A percentile compares a stretch with the other conserved stretches of the same genome.
Evolutionary conservation across 371 early-diverging fungal species (phyloP).

Genomic region (Saksenaea oblongispora): DNA sequence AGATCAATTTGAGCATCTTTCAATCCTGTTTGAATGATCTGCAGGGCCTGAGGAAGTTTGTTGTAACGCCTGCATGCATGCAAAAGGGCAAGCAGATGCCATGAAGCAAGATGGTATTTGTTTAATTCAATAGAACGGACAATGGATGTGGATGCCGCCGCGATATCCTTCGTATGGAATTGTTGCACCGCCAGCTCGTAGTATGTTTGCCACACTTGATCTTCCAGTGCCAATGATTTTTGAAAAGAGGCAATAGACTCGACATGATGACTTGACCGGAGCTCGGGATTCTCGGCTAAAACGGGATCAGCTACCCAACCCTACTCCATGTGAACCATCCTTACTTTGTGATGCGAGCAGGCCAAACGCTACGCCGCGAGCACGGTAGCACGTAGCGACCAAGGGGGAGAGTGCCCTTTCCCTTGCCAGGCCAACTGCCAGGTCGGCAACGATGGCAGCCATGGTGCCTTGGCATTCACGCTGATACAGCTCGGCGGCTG

Average conservation of each 20-base stretch:
- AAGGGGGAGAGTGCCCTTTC: background rate
- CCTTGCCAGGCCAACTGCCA: slow-evolving; percentile 21
- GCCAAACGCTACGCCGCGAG: slow-evolving; percentile 61
- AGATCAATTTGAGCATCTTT: background rate
- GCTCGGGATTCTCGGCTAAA: slow-evolving; percentile 49
- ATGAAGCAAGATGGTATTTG: slow-evolving; percentile 66
- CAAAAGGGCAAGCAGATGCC: slow-evolving; percentile 84
- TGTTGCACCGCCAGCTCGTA: slow-evolving; percentile 82
- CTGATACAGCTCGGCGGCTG: slow-evolving; percentile 45
- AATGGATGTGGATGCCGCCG: slow-evolving; percentile 57
- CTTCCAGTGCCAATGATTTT: slow-evolving; percentile 51
- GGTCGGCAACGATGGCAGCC: slow-evolving; percentile 43
- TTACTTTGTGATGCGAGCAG: slow-evolving; percentile 59
- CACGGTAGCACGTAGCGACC: slow-evolving; percentile 42
- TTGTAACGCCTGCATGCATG: slow-evolving; percentile 52
- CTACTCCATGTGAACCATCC: slow-evolving; percentile 10
- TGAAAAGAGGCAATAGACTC: slow-evolving; percentile 61
- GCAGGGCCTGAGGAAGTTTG: slow-evolving; percentile 52
- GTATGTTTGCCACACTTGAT: slow-evolving; percentile 55
- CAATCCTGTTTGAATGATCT: slow-evolving; percentile 19
- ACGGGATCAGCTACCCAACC: background rate
- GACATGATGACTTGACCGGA: slow-evolving; percentile 60
- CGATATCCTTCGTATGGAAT: slow-evolving; percentile 76
- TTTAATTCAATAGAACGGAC: slow-evolving; percentile 65
- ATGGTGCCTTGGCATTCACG: slow-evolving; percentile 40